Evolutionary conservation across 164 flowering plant species (phyloP), one percentile per base, ranked within the genome.

Genomic region (Tetracentron sinense): DNA sequence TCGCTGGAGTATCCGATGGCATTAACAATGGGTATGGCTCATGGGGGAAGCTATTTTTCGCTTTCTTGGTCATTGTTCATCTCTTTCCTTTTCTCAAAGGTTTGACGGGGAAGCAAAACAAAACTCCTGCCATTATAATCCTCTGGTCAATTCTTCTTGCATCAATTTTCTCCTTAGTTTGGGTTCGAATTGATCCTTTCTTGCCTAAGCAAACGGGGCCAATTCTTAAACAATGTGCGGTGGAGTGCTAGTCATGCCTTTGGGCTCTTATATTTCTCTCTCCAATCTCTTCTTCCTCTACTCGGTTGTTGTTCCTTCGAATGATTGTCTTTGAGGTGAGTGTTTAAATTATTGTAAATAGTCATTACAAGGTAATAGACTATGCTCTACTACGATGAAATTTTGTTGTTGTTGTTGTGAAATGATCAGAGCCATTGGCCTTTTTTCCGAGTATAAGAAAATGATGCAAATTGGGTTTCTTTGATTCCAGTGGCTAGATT

Each of bases 181-280:
- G 92, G 92, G 84, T 84, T 19, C 67, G 92, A 26, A 80, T 82
- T 56, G 89, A 86, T 73, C 89, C 92, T n/a, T 86, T 86, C 77
- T 66, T 83, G 78, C 87, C 87, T 10, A 83, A 83, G 69, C 83
- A 78, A 68, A 69, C 72, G 3, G 88, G 85, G 0, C 84, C 88
- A 4, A 69, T 79, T 12, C 83, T 79, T 59, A 78, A 72, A 48
- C 85, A 76, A 60, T 83, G 88, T 75, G 85, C 85, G 19, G 79
- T 83, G 21, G 82, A 79, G 52, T 83, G 88, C 64, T 83, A 74
- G 53, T 20, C 48, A 17, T 44, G 26, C 19, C 16, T 11, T 47
- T 29, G 15, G 6, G 44, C 3, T 26, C 11, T 46, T 10, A 31
- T 20, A 22, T 44, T 51, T 64, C 54, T 26, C 8, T 47, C 0